Conservation (phyloP, 1,284 basidiomycete genomes). For the Puccinia polysora region DNA sequence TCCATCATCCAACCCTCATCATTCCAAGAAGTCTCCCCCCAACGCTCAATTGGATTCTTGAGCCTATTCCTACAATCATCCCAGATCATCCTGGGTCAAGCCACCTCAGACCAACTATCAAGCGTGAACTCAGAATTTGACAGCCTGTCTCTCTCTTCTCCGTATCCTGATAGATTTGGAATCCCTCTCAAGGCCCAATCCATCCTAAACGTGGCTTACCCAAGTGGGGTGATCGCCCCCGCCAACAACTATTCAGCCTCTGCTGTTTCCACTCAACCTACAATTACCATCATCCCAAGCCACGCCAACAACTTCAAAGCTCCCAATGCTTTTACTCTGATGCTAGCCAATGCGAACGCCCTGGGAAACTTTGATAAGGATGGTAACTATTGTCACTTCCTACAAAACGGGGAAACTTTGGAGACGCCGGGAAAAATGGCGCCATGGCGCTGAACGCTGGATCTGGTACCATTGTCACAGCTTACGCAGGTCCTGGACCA, state of each 20-base stretch:
- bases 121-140: too few species aligned
- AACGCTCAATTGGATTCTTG: too few species aligned
- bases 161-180: conserved; percentile 37
- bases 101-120: too few species aligned
- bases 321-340: conserved; percentile 26
- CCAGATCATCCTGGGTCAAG: too few species aligned
- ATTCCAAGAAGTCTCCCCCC: too few species aligned
- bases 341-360: conserved; percentile 29
- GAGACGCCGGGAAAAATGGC: neutral
- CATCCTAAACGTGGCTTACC: conserved; percentile 20
- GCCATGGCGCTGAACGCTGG: conserved; percentile 12
- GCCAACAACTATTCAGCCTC: conserved; percentile 9
- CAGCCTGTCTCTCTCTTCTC: conserved; percentile 13
- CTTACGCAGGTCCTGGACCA: conserved; percentile 23
- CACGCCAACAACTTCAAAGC: conserved; percentile 6
- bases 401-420: conserved; percentile 35
- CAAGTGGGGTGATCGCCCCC: neutral
- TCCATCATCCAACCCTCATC: too few species aligned
- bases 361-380: conserved; percentile 27
- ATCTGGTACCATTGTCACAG: conserved; percentile 17
- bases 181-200: conserved; percentile 19
- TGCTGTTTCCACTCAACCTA: conserved; percentile 27
- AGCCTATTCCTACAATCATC: too few species aligned
- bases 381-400: conserved; percentile 26
- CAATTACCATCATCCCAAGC: neutral